Evolutionary conservation across 2,329 filamentous ascomycete genomes (phyloP).

Genomic region (Metarhizium sp.): DNA sequence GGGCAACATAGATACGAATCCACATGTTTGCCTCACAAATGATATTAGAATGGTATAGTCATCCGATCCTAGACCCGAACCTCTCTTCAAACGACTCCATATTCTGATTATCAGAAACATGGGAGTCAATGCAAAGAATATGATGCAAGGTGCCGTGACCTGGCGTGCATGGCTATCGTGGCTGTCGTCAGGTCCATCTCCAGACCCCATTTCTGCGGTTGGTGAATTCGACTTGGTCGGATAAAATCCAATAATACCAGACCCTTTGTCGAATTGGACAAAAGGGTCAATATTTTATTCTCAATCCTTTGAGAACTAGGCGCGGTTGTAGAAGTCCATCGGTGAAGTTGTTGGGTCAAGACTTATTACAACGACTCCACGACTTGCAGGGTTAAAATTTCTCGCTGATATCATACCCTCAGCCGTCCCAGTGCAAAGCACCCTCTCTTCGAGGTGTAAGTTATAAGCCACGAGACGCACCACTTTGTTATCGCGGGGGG

Average conservation of each 20-base stretch:
- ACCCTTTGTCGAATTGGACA: too few species aligned
- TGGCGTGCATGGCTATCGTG: conserved; percentile 27
- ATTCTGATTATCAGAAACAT: conserved; percentile 29
- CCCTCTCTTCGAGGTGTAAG: too few species aligned
- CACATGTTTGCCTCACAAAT: conserved; percentile 21
- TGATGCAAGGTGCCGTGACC: conserved; percentile 28
- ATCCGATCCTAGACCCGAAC: conserved; percentile 28
- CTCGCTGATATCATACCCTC: too few species aligned
- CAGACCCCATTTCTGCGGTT: conserved; percentile 5
- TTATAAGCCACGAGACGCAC: too few species aligned
- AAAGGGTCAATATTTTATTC: too few species aligned
- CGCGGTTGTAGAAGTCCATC: too few species aligned
- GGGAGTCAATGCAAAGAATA: conserved; percentile 34
- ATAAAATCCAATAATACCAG: too few species aligned
- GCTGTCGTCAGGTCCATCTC: conserved; percentile 11
- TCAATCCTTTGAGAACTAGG: too few species aligned
- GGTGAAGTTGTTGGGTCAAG: too few species aligned
- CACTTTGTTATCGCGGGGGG: neutral
- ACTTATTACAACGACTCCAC: too few species aligned
- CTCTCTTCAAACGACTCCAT: conserved; percentile 28
- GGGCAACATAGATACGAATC: neutral
- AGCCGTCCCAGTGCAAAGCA: too few species aligned
- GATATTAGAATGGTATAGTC: conserved; percentile 33
- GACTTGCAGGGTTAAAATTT: too few species aligned
- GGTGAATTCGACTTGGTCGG: neutral